These are phyloP conservation scores for Dimocarpus longan DNA, from an alignment of 345 rosid species.

Conservation along the genomic window DNA sequence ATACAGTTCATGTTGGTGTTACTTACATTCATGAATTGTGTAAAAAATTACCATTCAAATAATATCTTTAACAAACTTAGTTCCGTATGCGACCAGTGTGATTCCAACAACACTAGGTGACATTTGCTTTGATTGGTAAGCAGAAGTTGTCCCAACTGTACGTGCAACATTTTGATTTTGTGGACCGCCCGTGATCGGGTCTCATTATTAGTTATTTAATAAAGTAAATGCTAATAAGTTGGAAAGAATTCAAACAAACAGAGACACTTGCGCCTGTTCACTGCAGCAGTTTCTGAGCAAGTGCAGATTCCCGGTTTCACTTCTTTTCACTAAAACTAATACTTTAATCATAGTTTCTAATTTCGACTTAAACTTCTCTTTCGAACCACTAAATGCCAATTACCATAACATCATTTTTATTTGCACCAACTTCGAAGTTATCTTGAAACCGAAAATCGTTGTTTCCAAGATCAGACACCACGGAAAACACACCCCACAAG, in stretches of 20 bases:
- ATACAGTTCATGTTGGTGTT: too few relatives aligned
- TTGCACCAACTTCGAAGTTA: background rate
- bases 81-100: too few relatives aligned
- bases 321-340: conserved; percentile 21
- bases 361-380: background rate
- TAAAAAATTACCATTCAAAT: too few relatives aligned
- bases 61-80: too few relatives aligned
- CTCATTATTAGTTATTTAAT: too few relatives aligned
- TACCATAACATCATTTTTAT: background rate
- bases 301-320: conserved; percentile 24
- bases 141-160: too few relatives aligned
- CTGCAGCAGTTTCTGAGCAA: conserved; percentile 5
- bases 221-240: background rate
- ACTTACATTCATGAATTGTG: background rate
- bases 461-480: background rate
- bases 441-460: background rate
- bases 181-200: too few relatives aligned
- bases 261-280: background rate
- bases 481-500: background rate
- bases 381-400: conserved; percentile 2
- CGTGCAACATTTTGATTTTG: too few relatives aligned
- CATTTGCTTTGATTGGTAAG: too few relatives aligned
- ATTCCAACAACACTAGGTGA: too few relatives aligned
- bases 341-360: background rate
- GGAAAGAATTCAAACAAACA: conserved; percentile 5